These are phyloP conservation scores for Thalassiosira ordinaria DNA, from an alignment of 352 stramenopile species.

Conservation along the genomic window DNA sequence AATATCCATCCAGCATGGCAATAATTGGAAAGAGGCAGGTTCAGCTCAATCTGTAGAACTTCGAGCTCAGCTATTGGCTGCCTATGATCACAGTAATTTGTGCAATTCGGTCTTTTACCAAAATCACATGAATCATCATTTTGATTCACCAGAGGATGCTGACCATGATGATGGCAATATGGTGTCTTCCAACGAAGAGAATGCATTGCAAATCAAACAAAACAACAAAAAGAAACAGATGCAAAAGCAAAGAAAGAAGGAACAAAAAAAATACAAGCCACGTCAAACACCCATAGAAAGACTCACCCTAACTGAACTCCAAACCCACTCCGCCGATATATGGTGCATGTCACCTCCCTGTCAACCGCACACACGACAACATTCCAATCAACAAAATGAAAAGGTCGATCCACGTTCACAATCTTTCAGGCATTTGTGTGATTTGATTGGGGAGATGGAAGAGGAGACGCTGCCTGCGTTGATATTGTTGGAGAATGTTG, in stretches of 20 bases:
- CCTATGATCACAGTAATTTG: slow-evolving; percentile 79
- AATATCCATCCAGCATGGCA: not conserved
- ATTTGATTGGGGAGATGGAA: slow-evolving; percentile 62
- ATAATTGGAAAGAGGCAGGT: not conserved
- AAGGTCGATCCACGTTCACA: slow-evolving; percentile 69
- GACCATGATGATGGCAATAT: too few species aligned
- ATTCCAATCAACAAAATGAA: slow-evolving; percentile 68
- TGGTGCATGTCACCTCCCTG: slow-evolving; percentile 84
- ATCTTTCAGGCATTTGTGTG: slow-evolving; percentile 80
- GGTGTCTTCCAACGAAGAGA: too few species aligned
- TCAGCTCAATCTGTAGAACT: not conserved
- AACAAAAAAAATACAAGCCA: slow-evolving; percentile 29
- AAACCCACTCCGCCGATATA: slow-evolving; percentile 62
- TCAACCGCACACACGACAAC: slow-evolving; percentile 84
- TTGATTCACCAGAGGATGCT: too few species aligned
- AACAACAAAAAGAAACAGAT: slow-evolving; percentile 17
- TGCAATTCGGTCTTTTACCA: slow-evolving; percentile 72
- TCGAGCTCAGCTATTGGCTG: slow-evolving; percentile 47
- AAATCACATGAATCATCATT: slow-evolving; percentile 50
- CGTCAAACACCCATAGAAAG: slow-evolving; percentile 62
- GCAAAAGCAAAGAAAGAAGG: slow-evolving; percentile 23
- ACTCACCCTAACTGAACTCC: slow-evolving; percentile 55
- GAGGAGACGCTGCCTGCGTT: slow-evolving; percentile 64
- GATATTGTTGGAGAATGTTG: slow-evolving; percentile 83
- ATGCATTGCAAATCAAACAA: too few species aligned